phyloP scores from a whole-genome alignment of 169 alveolate species.

The Cryptosporidium baileyi region DNA sequence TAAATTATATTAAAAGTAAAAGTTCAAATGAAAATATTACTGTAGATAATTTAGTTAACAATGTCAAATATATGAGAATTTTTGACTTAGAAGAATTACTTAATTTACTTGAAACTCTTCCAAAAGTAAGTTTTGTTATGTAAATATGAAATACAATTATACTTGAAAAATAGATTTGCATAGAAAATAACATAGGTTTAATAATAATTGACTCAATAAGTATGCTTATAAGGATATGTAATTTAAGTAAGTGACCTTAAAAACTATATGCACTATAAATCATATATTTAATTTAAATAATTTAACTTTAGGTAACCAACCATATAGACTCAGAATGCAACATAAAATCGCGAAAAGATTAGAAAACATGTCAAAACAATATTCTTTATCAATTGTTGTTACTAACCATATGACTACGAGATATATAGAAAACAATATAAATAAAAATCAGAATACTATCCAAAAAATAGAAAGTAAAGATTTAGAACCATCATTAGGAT shows the following conservation, averaged over 20 bases:
- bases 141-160: background rate
- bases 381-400: constrained; percentile 27
- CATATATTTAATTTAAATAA: background rate
- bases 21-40: background rate
- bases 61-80: constrained; percentile 22
- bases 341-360: constrained; percentile 30
- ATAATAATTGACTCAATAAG: constrained; percentile 67
- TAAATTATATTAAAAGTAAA: background rate
- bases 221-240: constrained; percentile 56
- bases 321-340: constrained; percentile 57
- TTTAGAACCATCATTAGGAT: constrained; percentile 59
- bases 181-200: constrained; percentile 26
- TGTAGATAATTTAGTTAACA: background rate
- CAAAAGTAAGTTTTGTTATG: constrained; percentile 10
- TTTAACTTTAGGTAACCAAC: constrained; percentile 10
- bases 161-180: constrained; percentile 14
- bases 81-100: constrained; percentile 40
- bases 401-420: constrained; percentile 59
- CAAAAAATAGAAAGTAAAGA: background rate
- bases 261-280: background rate
- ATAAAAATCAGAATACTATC: background rate
- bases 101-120: background rate
- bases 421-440: background rate
- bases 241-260: constrained; percentile 2
- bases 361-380: constrained; percentile 48